phyloP scores from a whole-genome alignment of 371 early-diverging fungal species.

The Mortierella sp. region DNA sequence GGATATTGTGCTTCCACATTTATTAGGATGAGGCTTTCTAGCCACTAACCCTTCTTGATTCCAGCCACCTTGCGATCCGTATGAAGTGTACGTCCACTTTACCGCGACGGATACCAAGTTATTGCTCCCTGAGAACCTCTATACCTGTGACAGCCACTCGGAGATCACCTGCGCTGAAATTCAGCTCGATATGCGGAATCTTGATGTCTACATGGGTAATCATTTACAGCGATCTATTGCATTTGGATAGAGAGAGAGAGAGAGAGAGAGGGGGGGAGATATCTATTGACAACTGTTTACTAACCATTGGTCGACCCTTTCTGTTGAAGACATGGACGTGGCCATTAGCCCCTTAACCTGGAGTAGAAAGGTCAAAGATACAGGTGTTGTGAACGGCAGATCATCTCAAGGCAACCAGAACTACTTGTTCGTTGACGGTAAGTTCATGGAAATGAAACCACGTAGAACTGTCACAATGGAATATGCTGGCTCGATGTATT shows the following conservation, averaged over 20 bases:
- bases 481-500: no score
- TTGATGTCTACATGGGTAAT: conserved; percentile 76
- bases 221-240: background rate
- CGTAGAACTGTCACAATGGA: no score
- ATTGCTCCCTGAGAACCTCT: conserved; percentile 81
- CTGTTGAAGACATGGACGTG: conserved; percentile 78
- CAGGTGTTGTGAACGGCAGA: background rate
- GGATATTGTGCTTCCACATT: background rate
- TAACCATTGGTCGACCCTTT: no score
- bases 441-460: no score
- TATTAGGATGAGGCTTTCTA: no score
- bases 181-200: conserved; percentile 74
- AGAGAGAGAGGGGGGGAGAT: no score
- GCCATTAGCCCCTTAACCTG: conserved; percentile 72
- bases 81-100: conserved; percentile 71
- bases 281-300: no score
- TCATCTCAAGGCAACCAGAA: conserved; percentile 50
- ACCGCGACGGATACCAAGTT: conserved; percentile 67
- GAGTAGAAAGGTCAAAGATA: conserved; percentile 59
- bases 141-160: conserved; percentile 66
- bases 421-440: conserved; percentile 72
- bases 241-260: background rate
- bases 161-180: conserved; percentile 71
- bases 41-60: no score
- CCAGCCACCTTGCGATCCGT: conserved; percentile 68